Evolutionary conservation across 805 yeast genomes (phyloP), one percentile per base, ranked within the genome.

Genomic region (Scheffersomyces coipomensis): DNA sequence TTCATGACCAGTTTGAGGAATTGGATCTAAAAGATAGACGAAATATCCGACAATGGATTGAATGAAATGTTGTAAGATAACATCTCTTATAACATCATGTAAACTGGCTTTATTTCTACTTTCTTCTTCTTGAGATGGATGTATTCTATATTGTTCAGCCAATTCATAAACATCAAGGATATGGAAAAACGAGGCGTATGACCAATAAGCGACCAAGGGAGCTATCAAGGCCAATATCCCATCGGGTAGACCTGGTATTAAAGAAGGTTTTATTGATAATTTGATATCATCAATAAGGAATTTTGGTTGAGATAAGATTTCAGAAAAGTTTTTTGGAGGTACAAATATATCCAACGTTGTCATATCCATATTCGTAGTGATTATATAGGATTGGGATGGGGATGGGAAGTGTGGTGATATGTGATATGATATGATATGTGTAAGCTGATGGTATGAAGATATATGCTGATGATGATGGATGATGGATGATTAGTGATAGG

Each of bases 201-300:
- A 42, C 98, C 98, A 93, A 61, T 93, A 93, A 2, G 83, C 89
- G 2, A 81, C 68, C 3, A 93, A 76, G 1, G 99, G 98, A 2
- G 82, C 71, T 2, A 79, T 64, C 32, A 90, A 62, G 1, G 97
- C 86, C 36, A 88, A 56, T 13, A 80, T 57, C 31, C 83, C 85
- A 62, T 90, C 97, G 9, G 86, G 77, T 34, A 86, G 60, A 26
- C 84, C 85, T 2, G 73, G 55, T 1, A 87, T 36, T 23, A 43
- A 29, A 15, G 29, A 30, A 2, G 42, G 40, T 26, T 39, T 33
- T 4, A 17, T 26, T n/a, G 30, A 29, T 24, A 39, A 8, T n/a
- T 24, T 18, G 5, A 35, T 13, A n/a, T 33, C 35, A 18, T 37
- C 42, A 11, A 29, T 13, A 19, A 37, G 29, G 25, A 33, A 49